These are phyloP conservation scores for Didymella lethalis DNA, from an alignment of 2,329 filamentous ascomycete species.

Conservation along the genomic window DNA sequence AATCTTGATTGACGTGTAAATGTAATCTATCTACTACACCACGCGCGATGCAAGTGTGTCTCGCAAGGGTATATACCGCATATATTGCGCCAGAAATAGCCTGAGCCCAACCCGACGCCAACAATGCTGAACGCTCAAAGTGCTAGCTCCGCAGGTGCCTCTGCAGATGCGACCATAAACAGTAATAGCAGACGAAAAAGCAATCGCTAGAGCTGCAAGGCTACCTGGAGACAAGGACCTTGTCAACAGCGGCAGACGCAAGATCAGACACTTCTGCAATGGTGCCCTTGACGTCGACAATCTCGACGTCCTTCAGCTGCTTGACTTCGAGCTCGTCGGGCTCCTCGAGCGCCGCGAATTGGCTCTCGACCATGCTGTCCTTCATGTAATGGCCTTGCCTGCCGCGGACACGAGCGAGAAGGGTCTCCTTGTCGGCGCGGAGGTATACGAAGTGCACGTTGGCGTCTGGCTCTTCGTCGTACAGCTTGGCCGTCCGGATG, in stretches of 20 bases:
- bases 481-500: slow-evolving; percentile 59
- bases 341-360: slow-evolving; percentile 86
- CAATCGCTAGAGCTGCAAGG: background rate
- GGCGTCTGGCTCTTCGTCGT: slow-evolving; percentile 55
- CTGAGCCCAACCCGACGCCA: slow-evolving; percentile 19
- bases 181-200: slow-evolving; percentile 6
- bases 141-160: slow-evolving; percentile 3
- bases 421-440: slow-evolving; percentile 74
- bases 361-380: slow-evolving; percentile 91
- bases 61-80: slow-evolving; percentile 15
- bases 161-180: slow-evolving; percentile 3
- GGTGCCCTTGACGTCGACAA: slow-evolving; percentile 56
- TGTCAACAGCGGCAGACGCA: slow-evolving; percentile 51
- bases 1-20: slow-evolving; percentile 3
- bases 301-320: slow-evolving; percentile 54
- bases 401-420: slow-evolving; percentile 76
- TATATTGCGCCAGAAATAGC: slow-evolving; percentile 23
- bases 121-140: slow-evolving; percentile 22
- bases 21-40: slow-evolving; percentile 7
- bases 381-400: slow-evolving; percentile 95
- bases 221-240: slow-evolving; percentile 30
- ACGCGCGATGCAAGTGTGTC: slow-evolving; percentile 15
- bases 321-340: slow-evolving; percentile 72
- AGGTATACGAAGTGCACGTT: slow-evolving; percentile 91
- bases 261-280: slow-evolving; percentile 52